phyloP scores from a whole-genome alignment of 2,329 filamentous ascomycete genomes.

The Aspergillus sp. region DNA sequence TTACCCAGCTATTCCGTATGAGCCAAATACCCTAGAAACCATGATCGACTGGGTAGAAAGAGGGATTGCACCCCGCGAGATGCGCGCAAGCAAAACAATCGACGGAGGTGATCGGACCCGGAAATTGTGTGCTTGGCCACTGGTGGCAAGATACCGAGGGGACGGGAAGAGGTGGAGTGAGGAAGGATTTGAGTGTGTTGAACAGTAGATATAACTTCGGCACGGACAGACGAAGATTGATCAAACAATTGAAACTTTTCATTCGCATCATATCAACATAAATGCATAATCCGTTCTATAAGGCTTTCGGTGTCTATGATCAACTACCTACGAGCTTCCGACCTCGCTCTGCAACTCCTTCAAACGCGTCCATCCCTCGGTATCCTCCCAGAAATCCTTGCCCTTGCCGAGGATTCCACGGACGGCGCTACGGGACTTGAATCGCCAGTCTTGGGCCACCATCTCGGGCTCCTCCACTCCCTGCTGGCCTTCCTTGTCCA shows the following conservation, averaged over 20 bases:
- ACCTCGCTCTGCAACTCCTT: constrained; percentile 41
- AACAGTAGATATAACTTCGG: too few relatives aligned
- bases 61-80: too few relatives aligned
- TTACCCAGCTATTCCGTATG: too few relatives aligned
- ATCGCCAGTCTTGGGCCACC: constrained; percentile 79
- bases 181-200: too few relatives aligned
- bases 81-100: too few relatives aligned
- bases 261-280: neutral
- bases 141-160: too few relatives aligned
- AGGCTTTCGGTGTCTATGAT: neutral
- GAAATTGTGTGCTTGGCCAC: too few relatives aligned
- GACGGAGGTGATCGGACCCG: too few relatives aligned
- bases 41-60: too few relatives aligned
- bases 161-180: too few relatives aligned
- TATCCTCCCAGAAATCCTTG: constrained; percentile 80
- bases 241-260: neutral
- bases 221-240: too few relatives aligned
- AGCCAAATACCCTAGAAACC: too few relatives aligned
- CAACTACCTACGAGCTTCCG: constrained; percentile 13
- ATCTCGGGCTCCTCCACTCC: constrained; percentile 51
- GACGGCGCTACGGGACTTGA: constrained; percentile 82
- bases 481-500: constrained; percentile 57
- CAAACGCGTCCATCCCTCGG: constrained; percentile 38
- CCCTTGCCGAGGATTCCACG: constrained; percentile 80
- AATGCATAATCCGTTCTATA: neutral